Evolutionary conservation across 2,329 filamentous ascomycete species (phyloP), one percentile per base, ranked within the genome.

Genomic region (Penicillium sp.): DNA sequence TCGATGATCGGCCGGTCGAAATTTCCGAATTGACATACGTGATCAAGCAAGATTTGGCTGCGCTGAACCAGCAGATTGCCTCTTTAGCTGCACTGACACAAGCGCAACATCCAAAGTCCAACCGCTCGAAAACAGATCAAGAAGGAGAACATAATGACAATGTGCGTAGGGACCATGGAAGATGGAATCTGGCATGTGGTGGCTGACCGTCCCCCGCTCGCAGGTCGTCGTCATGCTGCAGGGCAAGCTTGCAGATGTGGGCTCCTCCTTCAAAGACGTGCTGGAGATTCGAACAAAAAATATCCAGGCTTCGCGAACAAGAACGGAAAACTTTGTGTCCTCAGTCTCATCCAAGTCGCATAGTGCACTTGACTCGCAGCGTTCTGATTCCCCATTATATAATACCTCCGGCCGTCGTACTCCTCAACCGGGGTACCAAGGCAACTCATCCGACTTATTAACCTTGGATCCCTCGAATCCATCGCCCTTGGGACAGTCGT

Each of bases 71-170:
- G 57, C 87, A 95, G 65, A 97, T 97, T 60, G 86, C 86, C 39
- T 77, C 78, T 8, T 76, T 98, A n/a, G 88, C 95, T 65, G 73
- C 79, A 5, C 77, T 96, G 39, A 85, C 89, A 11, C 81, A 84
- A 46, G 80, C 87, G 50, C 85, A 90, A 68, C 86, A 91, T 60
- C 85, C 87, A 13, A 78, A 76, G 55, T 67, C 68, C 4, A 73
- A 69, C 51, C 71, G 72, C 36, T 67, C 69, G 43, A 71, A 68
- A 56, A 68, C 68, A 13, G 79, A 83, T 52, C 90, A 96, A 65
- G 89, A 95, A 69, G 90, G 90, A 59, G 90, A 97, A 66, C 94
- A 98, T 74, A 95, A 95, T 76, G 95, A 95, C 72, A 96, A 97
- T 65, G 93, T 75, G 60, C 29, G 71, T 66, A 18, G n/a, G 39